phyloP scores from a whole-genome alignment of 1,139 yeast species.

The Taphrina communis region DNA sequence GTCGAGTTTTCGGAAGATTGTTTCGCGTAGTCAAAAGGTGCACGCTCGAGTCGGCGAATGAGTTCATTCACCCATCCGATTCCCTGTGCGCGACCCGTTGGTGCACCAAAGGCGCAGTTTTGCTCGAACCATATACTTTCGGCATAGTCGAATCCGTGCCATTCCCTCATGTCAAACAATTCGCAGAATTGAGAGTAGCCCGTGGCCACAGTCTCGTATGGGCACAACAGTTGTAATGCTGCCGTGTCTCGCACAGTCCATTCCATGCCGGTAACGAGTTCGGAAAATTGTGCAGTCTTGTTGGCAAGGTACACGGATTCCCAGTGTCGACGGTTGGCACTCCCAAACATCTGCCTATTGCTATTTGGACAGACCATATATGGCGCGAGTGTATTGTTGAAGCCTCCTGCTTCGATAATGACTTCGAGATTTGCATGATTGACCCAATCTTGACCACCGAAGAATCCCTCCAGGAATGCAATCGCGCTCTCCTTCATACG shows the following conservation, averaged over 20 bases:
- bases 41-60: conserved; percentile 51
- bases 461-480: conserved; percentile 38
- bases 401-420: conserved; percentile 29
- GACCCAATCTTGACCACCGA: conserved; percentile 27
- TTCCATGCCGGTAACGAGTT: conserved; percentile 62
- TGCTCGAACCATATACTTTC: conserved; percentile 56
- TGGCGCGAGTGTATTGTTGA: conserved; percentile 38
- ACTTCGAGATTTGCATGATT: conserved; percentile 38
- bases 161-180: conserved; percentile 59
- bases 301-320: conserved; percentile 49
- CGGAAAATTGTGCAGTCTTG: conserved; percentile 75
- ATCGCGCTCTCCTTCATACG: conserved; percentile 37
- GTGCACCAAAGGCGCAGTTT: conserved; percentile 53
- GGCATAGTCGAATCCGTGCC: conserved; percentile 59
- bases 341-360: conserved; percentile 23
- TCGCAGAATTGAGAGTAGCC: conserved; percentile 59
- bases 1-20: conserved; percentile 53
- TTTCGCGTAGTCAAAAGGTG: conserved; percentile 47
- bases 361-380: conserved; percentile 33
- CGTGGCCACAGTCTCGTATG: conserved; percentile 59
- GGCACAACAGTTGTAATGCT: conserved; percentile 57
- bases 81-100: conserved; percentile 55
- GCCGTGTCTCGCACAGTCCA: conserved; percentile 46
- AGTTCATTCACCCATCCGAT: conserved; percentile 56
- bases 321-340: conserved; percentile 26